Conservation (phyloP, 176 grass and related monocot genomes). For the Cymbopogon citratus region DNA sequence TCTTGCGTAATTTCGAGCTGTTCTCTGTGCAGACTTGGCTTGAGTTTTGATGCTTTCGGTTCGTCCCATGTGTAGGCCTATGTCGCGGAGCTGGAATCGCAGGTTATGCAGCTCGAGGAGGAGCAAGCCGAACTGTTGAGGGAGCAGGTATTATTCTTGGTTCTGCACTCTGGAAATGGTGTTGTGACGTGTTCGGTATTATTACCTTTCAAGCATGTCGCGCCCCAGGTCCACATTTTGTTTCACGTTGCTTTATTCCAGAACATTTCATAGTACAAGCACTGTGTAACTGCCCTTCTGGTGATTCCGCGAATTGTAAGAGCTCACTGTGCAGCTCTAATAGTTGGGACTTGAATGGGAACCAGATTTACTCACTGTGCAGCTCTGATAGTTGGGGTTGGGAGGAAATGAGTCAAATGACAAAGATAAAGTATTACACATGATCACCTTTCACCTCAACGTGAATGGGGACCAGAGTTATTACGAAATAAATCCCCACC, state of each 20-base stretch:
- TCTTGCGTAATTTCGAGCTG: background rate
- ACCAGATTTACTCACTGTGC: too few species aligned
- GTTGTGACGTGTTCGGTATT: background rate
- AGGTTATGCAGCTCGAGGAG: constrained; percentile 80
- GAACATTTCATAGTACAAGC: background rate
- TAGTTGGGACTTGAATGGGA: too few species aligned
- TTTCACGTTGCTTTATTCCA: background rate
- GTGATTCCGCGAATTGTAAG: background rate
- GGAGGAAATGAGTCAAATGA: background rate
- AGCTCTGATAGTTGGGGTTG: background rate
- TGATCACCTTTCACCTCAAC: background rate
- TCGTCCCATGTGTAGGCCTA: constrained; percentile 55
- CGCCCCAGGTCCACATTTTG: background rate
- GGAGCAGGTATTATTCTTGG: constrained; percentile 46
- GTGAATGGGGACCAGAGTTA: background rate
- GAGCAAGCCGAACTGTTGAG: constrained; percentile 62
- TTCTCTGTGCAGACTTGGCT: background rate
- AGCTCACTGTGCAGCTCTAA: background rate
- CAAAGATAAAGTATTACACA: background rate
- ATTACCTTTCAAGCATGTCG: background rate
- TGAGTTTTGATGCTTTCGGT: background rate
- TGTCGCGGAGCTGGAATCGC: constrained; percentile 75
- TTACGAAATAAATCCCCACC: background rate
- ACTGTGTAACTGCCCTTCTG: background rate
- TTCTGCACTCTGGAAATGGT: background rate